These are phyloP conservation scores for Prunus yedoensis DNA, from an alignment of 331 rosid species.

Conservation along the genomic window DNA sequence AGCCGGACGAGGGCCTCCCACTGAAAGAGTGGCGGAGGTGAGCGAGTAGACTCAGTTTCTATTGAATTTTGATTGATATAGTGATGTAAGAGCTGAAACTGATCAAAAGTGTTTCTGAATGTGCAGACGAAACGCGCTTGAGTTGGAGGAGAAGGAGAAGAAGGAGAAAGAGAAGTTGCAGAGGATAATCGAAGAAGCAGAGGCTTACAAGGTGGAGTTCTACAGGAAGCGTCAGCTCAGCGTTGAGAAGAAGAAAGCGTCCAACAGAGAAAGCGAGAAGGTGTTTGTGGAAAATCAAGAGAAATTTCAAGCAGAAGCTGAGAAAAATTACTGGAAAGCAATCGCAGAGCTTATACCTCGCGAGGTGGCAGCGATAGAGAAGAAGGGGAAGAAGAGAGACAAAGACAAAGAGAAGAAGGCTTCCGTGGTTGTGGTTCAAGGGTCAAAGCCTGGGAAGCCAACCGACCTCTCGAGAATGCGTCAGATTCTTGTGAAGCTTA, in stretches of 20 bases:
- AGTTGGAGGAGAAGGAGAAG: constrained; percentile 56
- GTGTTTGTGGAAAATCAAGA: constrained; percentile 46
- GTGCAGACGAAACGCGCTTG: constrained; percentile 49
- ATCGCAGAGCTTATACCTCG: constrained; percentile 56
- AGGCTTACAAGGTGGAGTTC: constrained; percentile 47
- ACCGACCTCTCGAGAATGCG: constrained; percentile 72
- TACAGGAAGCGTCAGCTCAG: constrained; percentile 42
- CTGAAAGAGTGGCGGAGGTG: constrained; percentile 67
- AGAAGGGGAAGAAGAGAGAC: constrained; percentile 58
- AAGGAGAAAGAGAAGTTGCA: constrained; percentile 52
- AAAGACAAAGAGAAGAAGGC: constrained; percentile 50
- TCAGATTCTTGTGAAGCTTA: constrained; percentile 56
- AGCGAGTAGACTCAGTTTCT: neutral
- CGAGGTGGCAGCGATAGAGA: constrained; percentile 54
- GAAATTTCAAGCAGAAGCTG: constrained; percentile 59
- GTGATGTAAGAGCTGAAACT: too few species aligned
- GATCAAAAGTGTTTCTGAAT: neutral
- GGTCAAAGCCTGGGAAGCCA: constrained; percentile 75
- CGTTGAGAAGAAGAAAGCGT: constrained; percentile 43
- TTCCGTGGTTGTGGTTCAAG: constrained; percentile 51
- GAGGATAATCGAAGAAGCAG: constrained; percentile 55
- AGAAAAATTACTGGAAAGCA: constrained; percentile 60
- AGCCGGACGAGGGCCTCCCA: constrained; percentile 45
- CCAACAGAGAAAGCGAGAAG: constrained; percentile 58
- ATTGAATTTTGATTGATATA: neutral